Base-by-base conservation (phyloP, 108 stramenopile species). In the Nitzschia inconspicua region DNA sequence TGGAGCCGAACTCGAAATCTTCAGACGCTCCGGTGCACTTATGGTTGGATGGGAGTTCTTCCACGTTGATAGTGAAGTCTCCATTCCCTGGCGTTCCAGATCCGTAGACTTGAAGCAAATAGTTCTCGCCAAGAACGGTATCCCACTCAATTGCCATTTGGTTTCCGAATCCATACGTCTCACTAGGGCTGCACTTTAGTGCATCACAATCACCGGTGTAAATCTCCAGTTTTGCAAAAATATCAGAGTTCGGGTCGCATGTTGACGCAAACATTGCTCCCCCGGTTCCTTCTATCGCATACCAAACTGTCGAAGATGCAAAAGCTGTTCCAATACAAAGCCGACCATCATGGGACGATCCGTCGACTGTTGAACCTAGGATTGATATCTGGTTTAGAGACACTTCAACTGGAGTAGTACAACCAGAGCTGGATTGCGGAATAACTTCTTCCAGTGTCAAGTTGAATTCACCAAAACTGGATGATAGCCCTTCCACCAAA, bases 211-310 rank as follows among this genome's bases (percentile, higher is more conserved):
- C 24, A 13, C 62, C 62, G 2, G 14, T 20, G 8, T 52, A 23
- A 40, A 63, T 52, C 3, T 48, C 42, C 23, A 63, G 10, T 5
- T 22, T 40, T 2, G 62, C 31, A 0, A 40, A 50, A 28, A 29
- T 52, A 23, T 63, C 52, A 14, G 62, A 56, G 18, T 47, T 54
- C 1, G 37, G 31, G 22, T 66, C 49, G 30, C 65, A 66, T 20
- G 54, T 56, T 3, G 65, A 66, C 2, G 54, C 65, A 4, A 19
- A 14, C 54, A 66, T 16, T n/a, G 9, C 32, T 7, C 65, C 24
- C 4, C 54, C 65, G 0, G 65, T 63, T 28, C 62, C 62, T 5
- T 63, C 26, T 8, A 63, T 50, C 22, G 42, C 13, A 22, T 47
- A 63, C 39, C 44, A 63, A 14, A 63, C 62, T 13, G 44, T 13